Evolutionary conservation across 805 yeast genomes (phyloP), one percentile per base, ranked within the genome.

Genomic region (Saccharomycopsis oosterbeekiorum): DNA sequence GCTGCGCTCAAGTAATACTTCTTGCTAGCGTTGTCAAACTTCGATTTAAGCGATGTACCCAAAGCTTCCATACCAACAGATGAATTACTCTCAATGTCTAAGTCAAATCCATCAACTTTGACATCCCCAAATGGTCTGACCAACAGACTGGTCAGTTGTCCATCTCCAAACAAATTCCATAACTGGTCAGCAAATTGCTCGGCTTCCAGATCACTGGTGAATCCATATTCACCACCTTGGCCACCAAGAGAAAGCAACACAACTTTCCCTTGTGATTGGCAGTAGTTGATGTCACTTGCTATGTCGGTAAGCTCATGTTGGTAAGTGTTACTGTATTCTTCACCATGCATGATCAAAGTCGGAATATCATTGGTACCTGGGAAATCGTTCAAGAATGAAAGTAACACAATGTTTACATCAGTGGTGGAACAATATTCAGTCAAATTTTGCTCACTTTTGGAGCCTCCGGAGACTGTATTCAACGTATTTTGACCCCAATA

Each of bases 401-500:
- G 69, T 12, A 91, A 70, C 61, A 86, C 77, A 60, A 88, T 84
- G 67, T 89, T 96, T 26, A 88, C 91, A 58, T 83, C 79, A 59
- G 82, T 80, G 54, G 83, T 76, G 61, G 76, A 75, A 77, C 97
- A 90, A 76, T 89, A 88, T 51, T 76, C 72, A 4, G 78, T 74
- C n/a, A 80, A 73, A 19, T 74, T 68, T 60, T 76, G 70, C 66
- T 79, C 80, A 41, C 62, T 76, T 70, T 37, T 75, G 62, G 1
- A 70, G 64, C 60, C 75, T 73, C 67, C 82, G 10, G 54, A 42
- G 8, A 60, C 84, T 14, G 77, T 68, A 9, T 88, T 89, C 19
- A 81, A 84, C 15, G 92, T 83, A 68, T 82, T 81, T 74, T 89
- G 96, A 60, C 97, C 97, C 97, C 97, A 90, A 74, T 90, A 90